Conservation (phyloP, 2,329 filamentous ascomycete genomes). For the Colletotrichum eremochloae region DNA sequence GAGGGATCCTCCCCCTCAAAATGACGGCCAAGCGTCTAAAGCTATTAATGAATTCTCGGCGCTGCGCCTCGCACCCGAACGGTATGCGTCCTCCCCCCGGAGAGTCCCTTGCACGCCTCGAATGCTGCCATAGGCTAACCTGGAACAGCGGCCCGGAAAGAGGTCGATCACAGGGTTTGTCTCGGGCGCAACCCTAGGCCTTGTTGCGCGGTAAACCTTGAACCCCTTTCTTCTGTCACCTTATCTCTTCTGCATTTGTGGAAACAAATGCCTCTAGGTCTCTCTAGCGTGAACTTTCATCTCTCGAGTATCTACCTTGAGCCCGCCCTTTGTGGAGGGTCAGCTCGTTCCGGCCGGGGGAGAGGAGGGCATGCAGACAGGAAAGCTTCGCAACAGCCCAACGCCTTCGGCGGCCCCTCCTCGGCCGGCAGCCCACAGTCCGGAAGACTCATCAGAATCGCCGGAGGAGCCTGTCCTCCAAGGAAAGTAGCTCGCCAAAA, state of each 20-base stretch:
- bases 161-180: background rate
- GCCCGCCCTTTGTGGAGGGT: background rate
- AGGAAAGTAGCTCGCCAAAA: slow-evolving; percentile 21
- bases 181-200: background rate
- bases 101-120: background rate
- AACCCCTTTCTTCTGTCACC: background rate
- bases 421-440: background rate
- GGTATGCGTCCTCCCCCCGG: background rate
- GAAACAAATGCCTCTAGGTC: background rate
- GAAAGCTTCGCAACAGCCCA: background rate
- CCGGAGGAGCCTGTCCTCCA: slow-evolving; percentile 9
- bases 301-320: background rate
- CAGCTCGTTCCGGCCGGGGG: too few relatives aligned
- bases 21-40: background rate
- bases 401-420: background rate
- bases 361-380: background rate
- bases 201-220: background rate
- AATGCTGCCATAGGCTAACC: background rate
- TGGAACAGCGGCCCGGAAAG: background rate
- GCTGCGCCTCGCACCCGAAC: background rate
- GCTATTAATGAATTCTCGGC: background rate
- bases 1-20: background rate
- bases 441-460: slow-evolving; percentile 1
- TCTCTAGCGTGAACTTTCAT: background rate
- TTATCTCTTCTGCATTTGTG: too few relatives aligned